Percentiles rank a stretch among this genome's conserved stretches.
These are phyloP conservation scores for Yamadazyma mexicana DNA, from an alignment of 1,139 yeast genomes.

Conservation along the genomic window DNA sequence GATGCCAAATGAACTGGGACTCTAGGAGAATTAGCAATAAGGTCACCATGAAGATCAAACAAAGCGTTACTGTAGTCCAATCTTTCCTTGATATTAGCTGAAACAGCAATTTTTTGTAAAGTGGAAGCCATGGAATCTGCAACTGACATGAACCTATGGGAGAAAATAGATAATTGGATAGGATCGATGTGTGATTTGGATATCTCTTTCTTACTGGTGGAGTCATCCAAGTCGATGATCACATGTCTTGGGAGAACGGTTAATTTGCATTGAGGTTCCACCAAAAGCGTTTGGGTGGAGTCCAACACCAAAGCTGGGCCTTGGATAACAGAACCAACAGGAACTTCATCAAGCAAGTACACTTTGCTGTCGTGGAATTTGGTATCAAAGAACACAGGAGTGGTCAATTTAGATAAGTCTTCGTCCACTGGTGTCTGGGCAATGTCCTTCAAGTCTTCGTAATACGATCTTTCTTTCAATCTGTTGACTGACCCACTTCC, in stretches of 20 bases:
- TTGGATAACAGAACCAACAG: slow-evolving; percentile 17
- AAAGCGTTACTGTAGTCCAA: slow-evolving; percentile 33
- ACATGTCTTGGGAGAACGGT: slow-evolving; percentile 22
- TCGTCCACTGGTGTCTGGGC: slow-evolving; percentile 6
- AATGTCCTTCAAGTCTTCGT: slow-evolving; percentile 12
- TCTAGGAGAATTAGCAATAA: slow-evolving; percentile 23
- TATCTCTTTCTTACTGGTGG: slow-evolving; percentile 4
- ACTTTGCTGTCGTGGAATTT: slow-evolving; percentile 16
- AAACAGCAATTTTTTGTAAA: slow-evolving; percentile 23
- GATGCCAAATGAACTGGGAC: slow-evolving; percentile 25
- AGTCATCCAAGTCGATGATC: slow-evolving; percentile 23
- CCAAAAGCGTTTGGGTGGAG: slow-evolving; percentile 22
- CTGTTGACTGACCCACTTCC: slow-evolving; percentile 38
- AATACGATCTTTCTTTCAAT: slow-evolving; percentile 15
- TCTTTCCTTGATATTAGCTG: slow-evolving; percentile 24
- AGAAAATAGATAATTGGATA: slow-evolving; percentile 20
- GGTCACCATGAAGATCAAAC: slow-evolving; percentile 20
- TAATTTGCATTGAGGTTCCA: slow-evolving; percentile 18
- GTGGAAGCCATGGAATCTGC: slow-evolving; percentile 25
- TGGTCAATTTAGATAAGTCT: slow-evolving; percentile 8
- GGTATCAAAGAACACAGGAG: slow-evolving; percentile 46
- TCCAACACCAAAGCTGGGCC: slow-evolving; percentile 25
- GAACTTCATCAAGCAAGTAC: slow-evolving; percentile 16
- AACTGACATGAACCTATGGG: slow-evolving; percentile 24
- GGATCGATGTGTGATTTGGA: slow-evolving; percentile 18